These are phyloP conservation scores for Daldinia grandis DNA, from an alignment of 495 filamentous ascomycete genomes.

Conservation along the genomic window DNA sequence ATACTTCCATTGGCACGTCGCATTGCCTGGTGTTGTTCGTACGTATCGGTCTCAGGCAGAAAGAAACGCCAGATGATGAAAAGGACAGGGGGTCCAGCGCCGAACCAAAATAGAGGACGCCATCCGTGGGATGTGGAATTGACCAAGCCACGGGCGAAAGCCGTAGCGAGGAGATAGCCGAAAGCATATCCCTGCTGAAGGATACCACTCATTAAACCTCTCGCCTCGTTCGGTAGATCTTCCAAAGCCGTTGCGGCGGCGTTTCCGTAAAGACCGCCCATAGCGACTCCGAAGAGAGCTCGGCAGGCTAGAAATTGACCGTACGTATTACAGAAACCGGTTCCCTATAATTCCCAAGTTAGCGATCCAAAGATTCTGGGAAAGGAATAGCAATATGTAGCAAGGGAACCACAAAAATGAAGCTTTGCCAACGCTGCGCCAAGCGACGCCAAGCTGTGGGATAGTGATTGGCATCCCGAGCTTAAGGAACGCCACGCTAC, in stretches of 20 bases:
- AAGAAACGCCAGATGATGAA: conserved; percentile 81
- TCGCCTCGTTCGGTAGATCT: conserved; percentile 76
- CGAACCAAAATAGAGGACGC: conserved; percentile 90
- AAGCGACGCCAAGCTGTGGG: conserved; percentile 43
- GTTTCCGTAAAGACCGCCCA: conserved; percentile 90
- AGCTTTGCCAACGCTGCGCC: conserved; percentile 48
- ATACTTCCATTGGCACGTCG: conserved; percentile 62
- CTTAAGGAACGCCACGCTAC: conserved; percentile 16
- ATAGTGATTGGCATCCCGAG: conserved; percentile 25
- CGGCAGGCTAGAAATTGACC: conserved; percentile 79
- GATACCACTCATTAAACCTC: conserved; percentile 81
- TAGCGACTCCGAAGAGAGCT: conserved; percentile 87
- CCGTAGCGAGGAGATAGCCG: conserved; percentile 82
- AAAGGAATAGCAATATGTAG: no score
- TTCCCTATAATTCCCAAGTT: conserved; percentile 55
- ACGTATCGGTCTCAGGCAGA: conserved; percentile 79
- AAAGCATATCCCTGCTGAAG: conserved; percentile 91
- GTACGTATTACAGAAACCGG: conserved; percentile 82
- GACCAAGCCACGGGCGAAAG: conserved; percentile 77
- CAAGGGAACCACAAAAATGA: conserved; percentile 33
- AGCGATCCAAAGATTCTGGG: conserved; percentile 32
- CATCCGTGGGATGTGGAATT: conserved; percentile 76
- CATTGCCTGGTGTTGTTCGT: conserved; percentile 66
- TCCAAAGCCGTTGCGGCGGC: conserved; percentile 86
- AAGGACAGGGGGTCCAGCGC: conserved; percentile 77